Evolutionary conservation across 768 basidiomycete genomes (phyloP).

Genomic region (Galerina sulciceps): DNA sequence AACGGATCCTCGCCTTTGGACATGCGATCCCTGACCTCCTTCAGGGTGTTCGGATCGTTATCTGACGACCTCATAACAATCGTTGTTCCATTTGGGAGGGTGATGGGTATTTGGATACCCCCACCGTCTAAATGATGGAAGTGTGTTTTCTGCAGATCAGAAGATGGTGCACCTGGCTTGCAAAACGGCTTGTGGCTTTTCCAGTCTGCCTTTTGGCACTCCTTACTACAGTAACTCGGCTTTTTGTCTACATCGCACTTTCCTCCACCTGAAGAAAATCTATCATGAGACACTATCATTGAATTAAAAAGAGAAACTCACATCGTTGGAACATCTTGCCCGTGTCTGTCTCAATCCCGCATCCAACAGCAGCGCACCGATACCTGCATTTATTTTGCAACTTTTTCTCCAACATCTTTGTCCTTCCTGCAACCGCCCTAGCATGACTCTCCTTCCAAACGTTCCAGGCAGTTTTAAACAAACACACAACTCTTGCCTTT

Average conservation of each 20-base stretch:
- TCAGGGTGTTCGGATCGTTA: too few relatives aligned
- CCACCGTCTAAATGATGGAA: too few relatives aligned
- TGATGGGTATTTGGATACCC: too few relatives aligned
- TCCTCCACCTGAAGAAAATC: slow-evolving; percentile 25
- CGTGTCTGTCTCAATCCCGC: slow-evolving; percentile 28
- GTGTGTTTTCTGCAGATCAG: not conserved
- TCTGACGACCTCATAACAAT: too few relatives aligned
- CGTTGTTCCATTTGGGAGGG: too few relatives aligned
- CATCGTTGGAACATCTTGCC: slow-evolving; percentile 29
- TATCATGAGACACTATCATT: too few relatives aligned
- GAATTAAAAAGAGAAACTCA: slow-evolving; percentile 17
- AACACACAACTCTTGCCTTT: slow-evolving; percentile 15
- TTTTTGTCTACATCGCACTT: slow-evolving; percentile 35
- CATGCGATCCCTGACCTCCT: too few relatives aligned
- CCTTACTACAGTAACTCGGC: slow-evolving; percentile 35
- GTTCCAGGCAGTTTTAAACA: slow-evolving; percentile 23
- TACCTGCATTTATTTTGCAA: slow-evolving; percentile 29
- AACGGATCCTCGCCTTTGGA: too few relatives aligned
- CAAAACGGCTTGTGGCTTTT: slow-evolving; percentile 41
- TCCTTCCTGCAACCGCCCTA: slow-evolving; percentile 17
- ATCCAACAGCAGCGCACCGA: slow-evolving; percentile 28
- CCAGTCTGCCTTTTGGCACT: slow-evolving; percentile 35
- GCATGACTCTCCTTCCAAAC: slow-evolving; percentile 21
- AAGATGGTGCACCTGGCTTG: slow-evolving; percentile 29
- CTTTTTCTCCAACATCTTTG: slow-evolving; percentile 25